These are phyloP conservation scores for Pisolithus tinctorius DNA, from an alignment of 768 basidiomycete species.

Conservation along the genomic window DNA sequence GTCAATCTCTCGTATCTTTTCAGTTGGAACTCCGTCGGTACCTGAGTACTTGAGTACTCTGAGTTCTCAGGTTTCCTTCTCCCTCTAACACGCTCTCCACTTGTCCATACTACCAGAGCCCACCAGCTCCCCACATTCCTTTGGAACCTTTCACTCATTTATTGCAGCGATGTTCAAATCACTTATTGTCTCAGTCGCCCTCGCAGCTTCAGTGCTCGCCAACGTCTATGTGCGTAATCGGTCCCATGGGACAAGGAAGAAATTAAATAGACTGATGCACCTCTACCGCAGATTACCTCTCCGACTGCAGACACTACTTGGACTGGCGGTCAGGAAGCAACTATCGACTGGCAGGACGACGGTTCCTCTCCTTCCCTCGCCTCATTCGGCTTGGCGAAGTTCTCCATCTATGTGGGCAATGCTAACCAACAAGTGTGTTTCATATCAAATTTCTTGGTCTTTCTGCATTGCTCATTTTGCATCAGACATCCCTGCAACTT, in stretches of 20 bases:
- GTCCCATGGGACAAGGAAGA: slow-evolving; percentile 14
- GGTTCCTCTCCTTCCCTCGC: slow-evolving; percentile 39
- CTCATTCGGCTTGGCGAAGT: slow-evolving; percentile 42
- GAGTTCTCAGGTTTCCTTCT: slow-evolving; percentile 1
- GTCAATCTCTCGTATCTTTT: too few species aligned
- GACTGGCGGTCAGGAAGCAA: slow-evolving; percentile 42
- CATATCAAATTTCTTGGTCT: neutral
- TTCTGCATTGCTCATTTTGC: neutral
- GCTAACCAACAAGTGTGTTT: slow-evolving; percentile 48
- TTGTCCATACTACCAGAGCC: neutral
- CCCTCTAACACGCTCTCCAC: neutral
- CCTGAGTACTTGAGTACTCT: neutral
- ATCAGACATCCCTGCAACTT: slow-evolving; percentile 51
- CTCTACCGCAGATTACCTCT: slow-evolving; percentile 42
- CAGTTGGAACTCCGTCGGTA: slow-evolving; percentile 28
- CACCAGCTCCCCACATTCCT: slow-evolving; percentile 17
- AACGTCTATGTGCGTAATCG: slow-evolving; percentile 41
- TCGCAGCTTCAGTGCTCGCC: slow-evolving; percentile 49
- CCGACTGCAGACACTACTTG: slow-evolving; percentile 44
- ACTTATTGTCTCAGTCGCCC: slow-evolving; percentile 40
- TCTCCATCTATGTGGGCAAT: slow-evolving; percentile 63
- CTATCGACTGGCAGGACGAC: slow-evolving; percentile 57
- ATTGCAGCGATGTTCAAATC: slow-evolving; percentile 45
- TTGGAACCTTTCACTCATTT: slow-evolving; percentile 13
- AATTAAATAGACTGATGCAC: neutral